These are phyloP conservation scores for Pulveroboletus sp. DNA, from an alignment of 768 basidiomycete genomes.

Conservation along the genomic window DNA sequence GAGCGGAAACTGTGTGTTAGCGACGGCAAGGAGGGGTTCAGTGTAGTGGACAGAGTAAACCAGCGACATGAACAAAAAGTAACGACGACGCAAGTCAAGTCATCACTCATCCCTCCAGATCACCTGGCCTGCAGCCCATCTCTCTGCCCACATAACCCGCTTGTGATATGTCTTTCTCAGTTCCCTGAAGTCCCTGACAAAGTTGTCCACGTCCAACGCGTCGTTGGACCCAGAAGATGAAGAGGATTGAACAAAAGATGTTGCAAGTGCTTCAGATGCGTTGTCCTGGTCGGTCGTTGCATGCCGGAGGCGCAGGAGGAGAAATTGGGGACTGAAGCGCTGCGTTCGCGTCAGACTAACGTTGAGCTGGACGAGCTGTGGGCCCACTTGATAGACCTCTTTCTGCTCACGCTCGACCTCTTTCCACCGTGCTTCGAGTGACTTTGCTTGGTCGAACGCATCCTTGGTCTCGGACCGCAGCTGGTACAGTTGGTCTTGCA, in stretches of 20 bases:
- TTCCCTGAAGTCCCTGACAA: slow-evolving; percentile 85
- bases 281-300: slow-evolving; percentile 90
- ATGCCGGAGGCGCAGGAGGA: slow-evolving; percentile 82
- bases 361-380: neutral
- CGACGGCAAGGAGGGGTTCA: slow-evolving; percentile 20
- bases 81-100: slow-evolving; percentile 3
- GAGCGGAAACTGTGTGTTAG: slow-evolving; percentile 6
- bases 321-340: slow-evolving; percentile 84
- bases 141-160: slow-evolving; percentile 82
- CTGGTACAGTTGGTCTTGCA: slow-evolving; percentile 71
- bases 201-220: slow-evolving; percentile 67
- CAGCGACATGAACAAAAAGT: slow-evolving; percentile 8
- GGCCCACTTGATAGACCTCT: slow-evolving; percentile 77
- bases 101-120: slow-evolving; percentile 66
- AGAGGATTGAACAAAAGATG: slow-evolving; percentile 71
- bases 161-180: slow-evolving; percentile 89
- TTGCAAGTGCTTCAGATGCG: slow-evolving; percentile 76
- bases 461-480: slow-evolving; percentile 80
- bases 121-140: slow-evolving; percentile 83
- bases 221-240: slow-evolving; percentile 27
- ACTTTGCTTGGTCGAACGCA: slow-evolving; percentile 83
- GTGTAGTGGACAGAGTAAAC: slow-evolving; percentile 28
- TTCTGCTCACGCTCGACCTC: slow-evolving; percentile 85
- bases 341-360: slow-evolving; percentile 29
- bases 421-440: slow-evolving; percentile 77